Evolutionary conservation across 140 eudicot genomes (phyloP).

Genomic region (Anethum foeniculum): DNA sequence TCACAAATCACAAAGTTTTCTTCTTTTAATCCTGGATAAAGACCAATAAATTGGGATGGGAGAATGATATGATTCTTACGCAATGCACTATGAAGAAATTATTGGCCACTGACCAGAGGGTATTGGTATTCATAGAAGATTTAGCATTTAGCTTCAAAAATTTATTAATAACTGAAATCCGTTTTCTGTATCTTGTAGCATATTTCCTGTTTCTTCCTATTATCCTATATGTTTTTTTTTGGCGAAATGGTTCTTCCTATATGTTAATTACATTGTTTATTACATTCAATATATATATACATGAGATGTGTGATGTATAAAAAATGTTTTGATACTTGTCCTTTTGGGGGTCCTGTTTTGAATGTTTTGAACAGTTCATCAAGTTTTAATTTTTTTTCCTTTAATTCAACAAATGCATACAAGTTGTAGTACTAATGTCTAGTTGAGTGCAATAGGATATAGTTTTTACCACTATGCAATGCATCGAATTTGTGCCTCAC

Average conservation of each 20-base stretch:
- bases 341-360: neutral
- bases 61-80: neutral
- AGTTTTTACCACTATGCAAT: no score
- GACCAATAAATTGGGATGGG: neutral
- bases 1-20: neutral
- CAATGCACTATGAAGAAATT: neutral
- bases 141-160: neutral
- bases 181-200: neutral
- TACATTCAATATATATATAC: no score
- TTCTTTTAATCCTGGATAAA: neutral
- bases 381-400: no score
- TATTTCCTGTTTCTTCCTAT: neutral
- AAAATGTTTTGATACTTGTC: no score
- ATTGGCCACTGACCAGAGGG: neutral
- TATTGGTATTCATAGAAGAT: neutral
- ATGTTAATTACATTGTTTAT: neutral
- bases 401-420: no score
- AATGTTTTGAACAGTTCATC: no score
- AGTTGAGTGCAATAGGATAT: neutral
- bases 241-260: neutral
- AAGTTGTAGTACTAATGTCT: neutral
- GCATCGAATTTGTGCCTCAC: no score
- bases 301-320: no score
- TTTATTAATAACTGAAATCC: neutral
- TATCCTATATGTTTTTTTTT: neutral